These are phyloP conservation scores for Panicum hallii DNA, from an alignment of 202 grass and related monocot genomes.

Conservation along the genomic window DNA sequence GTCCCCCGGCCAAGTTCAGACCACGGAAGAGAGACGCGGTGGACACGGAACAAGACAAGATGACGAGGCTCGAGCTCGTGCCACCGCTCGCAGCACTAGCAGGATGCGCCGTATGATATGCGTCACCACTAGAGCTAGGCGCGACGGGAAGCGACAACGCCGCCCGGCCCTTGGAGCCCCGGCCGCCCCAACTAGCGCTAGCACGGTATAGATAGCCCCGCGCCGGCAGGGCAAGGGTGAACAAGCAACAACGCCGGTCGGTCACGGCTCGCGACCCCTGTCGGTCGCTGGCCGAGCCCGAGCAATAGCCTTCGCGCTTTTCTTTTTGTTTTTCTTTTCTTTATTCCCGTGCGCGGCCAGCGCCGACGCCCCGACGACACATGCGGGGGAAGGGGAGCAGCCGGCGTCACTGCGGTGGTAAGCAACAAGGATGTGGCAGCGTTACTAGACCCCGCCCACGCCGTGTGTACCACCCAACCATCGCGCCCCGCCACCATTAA, in stretches of 20 bases:
- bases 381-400: not conserved
- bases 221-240: not conserved
- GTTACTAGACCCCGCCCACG: constrained; percentile 30
- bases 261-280: constrained; percentile 52
- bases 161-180: not conserved
- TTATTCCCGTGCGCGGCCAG: constrained; percentile 24
- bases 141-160: constrained; percentile 37
- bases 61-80: not conserved
- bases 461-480: constrained; percentile 64
- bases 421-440: constrained; percentile 12
- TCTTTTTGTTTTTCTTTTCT: not conserved
- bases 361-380: constrained; percentile 12
- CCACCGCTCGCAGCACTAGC: not conserved
- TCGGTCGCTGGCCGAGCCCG: not conserved
- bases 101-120: constrained; percentile 14
- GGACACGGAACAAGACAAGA: not conserved
- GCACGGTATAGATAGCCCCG: not conserved
- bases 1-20: not conserved
- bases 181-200: not conserved
- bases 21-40: no score
- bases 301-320: not conserved
- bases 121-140: not conserved
- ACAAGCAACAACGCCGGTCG: constrained; percentile 49
- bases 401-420: not conserved
- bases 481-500: constrained; percentile 40